Evolutionary conservation across 192 early-diverging fungal genomes (phyloP), one percentile per base, ranked within the genome.

Genomic region (Entomortierella beljakovae): DNA sequence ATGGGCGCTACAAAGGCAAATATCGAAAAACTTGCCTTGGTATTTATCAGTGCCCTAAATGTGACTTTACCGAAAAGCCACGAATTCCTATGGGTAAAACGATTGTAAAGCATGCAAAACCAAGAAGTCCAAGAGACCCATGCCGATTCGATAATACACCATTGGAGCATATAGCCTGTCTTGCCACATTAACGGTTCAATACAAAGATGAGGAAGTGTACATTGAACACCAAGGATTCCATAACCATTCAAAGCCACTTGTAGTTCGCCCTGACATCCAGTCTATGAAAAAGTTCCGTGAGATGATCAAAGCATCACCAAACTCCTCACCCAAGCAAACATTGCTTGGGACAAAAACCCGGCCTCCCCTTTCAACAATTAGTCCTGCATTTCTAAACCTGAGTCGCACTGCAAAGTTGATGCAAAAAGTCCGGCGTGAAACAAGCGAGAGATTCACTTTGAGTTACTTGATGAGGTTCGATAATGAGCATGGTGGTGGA

Each of bases 391-490:
- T 35, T 33, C 1, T 25, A 7, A 64, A 67, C 37, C 37, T 16
- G 10, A 40, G 29, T 22, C 37, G 64, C n/a, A 9, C 48, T 5
- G 53, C 53, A 6, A 23, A 56, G 11, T 18, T 46, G 15, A 37
- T 37, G 1, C 7, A 31, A 28, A 56, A 16, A 0, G 31, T 57
- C 40, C 40, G 55, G 6, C 35, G 37, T 4, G 28, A 43, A 29
- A 35, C 31, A 13, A 37, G 23, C 20, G 38, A 40, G 20, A 11
- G 28, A 16, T 11, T 23, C 20, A 16, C 64, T 0, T 29, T 66
- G 22, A 50, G 52, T 4, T 10, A 29, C 70, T 7, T 71, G 74
- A 48, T 57, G 10, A 22, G 15, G 7, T 42, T 67, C 22, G 64
- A 67, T 15, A 16, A 49, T 16, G 29, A 38, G 13, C 37, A 50